Percentiles rank a stretch among this genome's conserved stretches.
phyloP scores from a whole-genome alignment of 2,329 filamentous ascomycete genomes.

The Bipolaris bicolor region DNA sequence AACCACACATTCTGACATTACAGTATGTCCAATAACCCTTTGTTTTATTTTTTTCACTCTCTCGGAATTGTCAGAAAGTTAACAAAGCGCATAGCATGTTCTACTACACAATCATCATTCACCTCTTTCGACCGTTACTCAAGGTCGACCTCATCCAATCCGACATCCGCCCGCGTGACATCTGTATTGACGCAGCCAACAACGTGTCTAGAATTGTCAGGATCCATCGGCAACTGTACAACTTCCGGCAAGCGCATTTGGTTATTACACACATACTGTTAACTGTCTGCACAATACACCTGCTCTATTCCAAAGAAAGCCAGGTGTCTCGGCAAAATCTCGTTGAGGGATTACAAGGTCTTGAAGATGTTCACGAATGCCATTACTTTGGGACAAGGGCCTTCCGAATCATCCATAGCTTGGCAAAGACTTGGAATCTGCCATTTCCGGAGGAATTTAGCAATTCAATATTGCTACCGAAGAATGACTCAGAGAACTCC shows the following conservation, averaged over 20 bases:
- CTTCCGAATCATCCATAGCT: constrained; percentile 51
- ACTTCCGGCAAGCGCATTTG: constrained; percentile 50
- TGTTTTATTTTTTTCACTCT: not conserved
- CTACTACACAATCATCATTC: constrained; percentile 71
- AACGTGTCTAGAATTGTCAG: constrained; percentile 52
- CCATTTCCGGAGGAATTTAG: constrained; percentile 49
- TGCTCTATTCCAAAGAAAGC: constrained; percentile 52
- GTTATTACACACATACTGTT: constrained; percentile 51
- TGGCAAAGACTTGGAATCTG: constrained; percentile 54
- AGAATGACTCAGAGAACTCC: constrained; percentile 15
- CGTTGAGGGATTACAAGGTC: constrained; percentile 50
- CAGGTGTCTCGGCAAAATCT: constrained; percentile 47
- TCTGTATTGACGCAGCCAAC: constrained; percentile 62
- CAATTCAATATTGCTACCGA: constrained; percentile 34
- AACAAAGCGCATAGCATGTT: constrained; percentile 59
- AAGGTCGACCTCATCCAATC: constrained; percentile 65
- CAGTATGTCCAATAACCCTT: constrained; percentile 63
- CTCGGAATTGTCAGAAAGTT: constrained; percentile 1
- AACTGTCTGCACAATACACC: constrained; percentile 53
- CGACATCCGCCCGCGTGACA: constrained; percentile 67
- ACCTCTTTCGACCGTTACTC: constrained; percentile 76
- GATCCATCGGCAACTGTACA: constrained; percentile 53
- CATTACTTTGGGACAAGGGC: constrained; percentile 53
- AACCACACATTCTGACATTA: constrained; percentile 73
- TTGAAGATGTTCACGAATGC: constrained; percentile 52